Base-by-base conservation (phyloP, 2,329 filamentous ascomycete genomes). In the Sodiomyces alkalinus region DNA sequence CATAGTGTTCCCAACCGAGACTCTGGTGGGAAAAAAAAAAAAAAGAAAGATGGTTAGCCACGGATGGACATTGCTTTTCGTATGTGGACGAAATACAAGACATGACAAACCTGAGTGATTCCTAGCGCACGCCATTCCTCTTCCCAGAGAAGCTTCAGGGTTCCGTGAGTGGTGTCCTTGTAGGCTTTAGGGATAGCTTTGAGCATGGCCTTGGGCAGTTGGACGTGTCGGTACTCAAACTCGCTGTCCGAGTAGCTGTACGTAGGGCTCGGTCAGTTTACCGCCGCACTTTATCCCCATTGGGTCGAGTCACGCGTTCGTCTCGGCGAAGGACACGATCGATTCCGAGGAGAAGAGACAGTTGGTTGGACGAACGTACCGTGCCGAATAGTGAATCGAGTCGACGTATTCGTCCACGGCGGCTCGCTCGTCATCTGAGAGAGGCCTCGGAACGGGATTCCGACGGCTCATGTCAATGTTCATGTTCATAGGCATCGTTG, bases 1-100 rank as follows among this genome's bases (percentile, higher is more conserved):
- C 90, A 52, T 98, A 98, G 55, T 98, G 90, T 53, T 96, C 87
- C 90, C 90, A 98, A 33, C 90, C 90, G 46, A 98, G 64, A 62
- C 87, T 96, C 86, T 96, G 49, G 27, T 24, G 12, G 13, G 19
- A 18, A 17, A 21, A 15, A 20, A 10, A 26, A 27, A 24, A 19
- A n/a, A n/a, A n/a, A n/a, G n/a, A n/a, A n/a, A n/a, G n/a, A n/a
- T n/a, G n/a, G n/a, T n/a, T n/a, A n/a, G n/a, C n/a, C n/a, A n/a
- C n/a, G n/a, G n/a, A n/a, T n/a, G n/a, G n/a, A n/a, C n/a, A n/a
- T n/a, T n/a, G n/a, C n/a, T n/a, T n/a, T n/a, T n/a, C n/a, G n/a
- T n/a, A n/a, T n/a, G n/a, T 26, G 21, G 22, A 11, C 28, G 20
- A n/a, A 20, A n/a, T n/a, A n/a, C n/a, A n/a, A n/a, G n/a, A n/a